Evolutionary conservation across 1,284 basidiomycete genomes (phyloP).

Genomic region (Flammula alnicola): DNA sequence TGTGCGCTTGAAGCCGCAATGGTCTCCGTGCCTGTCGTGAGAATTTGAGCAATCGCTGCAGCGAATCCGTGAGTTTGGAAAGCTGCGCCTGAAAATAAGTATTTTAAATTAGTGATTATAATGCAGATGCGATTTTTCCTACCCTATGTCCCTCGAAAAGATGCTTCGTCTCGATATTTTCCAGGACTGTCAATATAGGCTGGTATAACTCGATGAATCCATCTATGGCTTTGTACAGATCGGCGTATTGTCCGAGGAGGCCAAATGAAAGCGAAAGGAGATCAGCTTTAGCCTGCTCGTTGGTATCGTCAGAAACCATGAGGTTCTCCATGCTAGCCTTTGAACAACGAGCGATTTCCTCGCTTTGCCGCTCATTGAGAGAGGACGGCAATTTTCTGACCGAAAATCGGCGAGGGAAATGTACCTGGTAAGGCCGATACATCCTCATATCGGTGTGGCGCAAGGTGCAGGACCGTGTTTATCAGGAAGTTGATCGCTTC

Average conservation of each 20-base stretch:
- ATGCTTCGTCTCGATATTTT: conserved; percentile 51
- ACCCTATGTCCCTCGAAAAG: conserved; percentile 64
- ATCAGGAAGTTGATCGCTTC: conserved; percentile 88
- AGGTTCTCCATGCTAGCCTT: conserved; percentile 55
- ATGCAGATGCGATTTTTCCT: conserved; percentile 10
- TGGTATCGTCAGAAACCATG: conserved; percentile 37
- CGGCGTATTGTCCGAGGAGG: conserved; percentile 70
- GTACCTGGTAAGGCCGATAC: conserved; percentile 58
- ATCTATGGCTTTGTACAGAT: conserved; percentile 77
- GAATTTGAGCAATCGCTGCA: conserved; percentile 75
- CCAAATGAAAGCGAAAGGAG: conserved; percentile 65
- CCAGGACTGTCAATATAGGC: conserved; percentile 68
- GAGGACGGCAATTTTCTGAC: conserved; percentile 44
- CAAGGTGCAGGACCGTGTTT: conserved; percentile 73
- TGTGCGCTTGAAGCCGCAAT: conserved; percentile 90
- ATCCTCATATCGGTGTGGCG: conserved; percentile 61
- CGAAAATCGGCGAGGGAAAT: conserved; percentile 77
- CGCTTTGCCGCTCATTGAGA: conserved; percentile 47
- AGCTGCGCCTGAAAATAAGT: conserved; percentile 46
- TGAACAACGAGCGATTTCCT: conserved; percentile 42
- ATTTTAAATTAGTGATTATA: not conserved
- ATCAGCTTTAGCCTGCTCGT: conserved; percentile 71
- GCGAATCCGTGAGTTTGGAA: conserved; percentile 45
- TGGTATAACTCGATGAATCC: conserved; percentile 86
- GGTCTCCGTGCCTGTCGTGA: conserved; percentile 76